phyloP scores from a whole-genome alignment of 768 basidiomycete genomes.

The Collybia sp. region DNA sequence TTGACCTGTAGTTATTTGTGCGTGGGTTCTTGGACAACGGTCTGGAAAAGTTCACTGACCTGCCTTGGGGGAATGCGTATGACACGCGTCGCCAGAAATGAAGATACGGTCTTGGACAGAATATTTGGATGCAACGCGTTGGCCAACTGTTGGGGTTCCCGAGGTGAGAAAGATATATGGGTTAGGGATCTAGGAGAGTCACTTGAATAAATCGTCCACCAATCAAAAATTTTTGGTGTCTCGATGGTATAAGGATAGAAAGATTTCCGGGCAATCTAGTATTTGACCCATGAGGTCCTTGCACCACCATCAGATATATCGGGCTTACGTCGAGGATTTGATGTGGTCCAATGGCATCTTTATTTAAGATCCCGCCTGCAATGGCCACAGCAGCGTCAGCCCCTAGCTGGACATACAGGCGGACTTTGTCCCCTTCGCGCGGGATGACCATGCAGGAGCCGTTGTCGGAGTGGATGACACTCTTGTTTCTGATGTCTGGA shows the following conservation, averaged over 20 bases:
- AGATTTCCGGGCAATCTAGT: constrained; percentile 49
- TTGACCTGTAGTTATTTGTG: constrained; percentile 38
- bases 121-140: constrained; percentile 65
- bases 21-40: background rate
- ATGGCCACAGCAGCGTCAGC: constrained; percentile 40
- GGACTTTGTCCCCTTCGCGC: constrained; percentile 61
- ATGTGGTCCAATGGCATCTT: constrained; percentile 41
- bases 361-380: constrained; percentile 48
- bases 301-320: background rate
- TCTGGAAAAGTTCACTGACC: constrained; percentile 26
- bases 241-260: constrained; percentile 52
- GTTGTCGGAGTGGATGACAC: constrained; percentile 62
- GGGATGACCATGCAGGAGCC: constrained; percentile 76
- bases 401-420: constrained; percentile 68
- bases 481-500: constrained; percentile 67
- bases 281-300: background rate
- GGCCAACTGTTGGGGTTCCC: constrained; percentile 46
- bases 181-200: constrained; percentile 14
- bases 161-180: background rate
- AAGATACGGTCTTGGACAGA: constrained; percentile 62
- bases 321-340: constrained; percentile 46
- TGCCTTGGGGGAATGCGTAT: constrained; percentile 65
- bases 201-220: constrained; percentile 77
- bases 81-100: constrained; percentile 75
- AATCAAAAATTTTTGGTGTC: constrained; percentile 47